phyloP scores from a whole-genome alignment of 208 protist species.

The Tritrichomonas musculus region DNA sequence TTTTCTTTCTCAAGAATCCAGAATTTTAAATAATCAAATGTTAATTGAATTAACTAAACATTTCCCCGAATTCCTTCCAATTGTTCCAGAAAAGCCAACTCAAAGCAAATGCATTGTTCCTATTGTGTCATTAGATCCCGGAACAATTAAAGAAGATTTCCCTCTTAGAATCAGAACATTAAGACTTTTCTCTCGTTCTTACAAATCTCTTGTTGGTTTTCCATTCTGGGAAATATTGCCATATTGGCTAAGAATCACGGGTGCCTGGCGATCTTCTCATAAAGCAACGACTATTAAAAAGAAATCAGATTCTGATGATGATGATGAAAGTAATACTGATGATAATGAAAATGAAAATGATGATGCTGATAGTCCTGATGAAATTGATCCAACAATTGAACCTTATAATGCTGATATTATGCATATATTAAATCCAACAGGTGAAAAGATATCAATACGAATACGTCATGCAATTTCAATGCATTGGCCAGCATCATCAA shows the following conservation, averaged over 20 bases:
- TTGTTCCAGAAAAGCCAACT: not conserved
- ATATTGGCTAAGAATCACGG: not conserved
- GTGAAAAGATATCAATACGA: not conserved
- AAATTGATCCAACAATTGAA: not conserved
- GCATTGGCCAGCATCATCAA: not conserved
- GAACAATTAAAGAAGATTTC: not conserved
- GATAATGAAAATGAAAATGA: too few relatives aligned
- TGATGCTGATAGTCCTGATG: not conserved
- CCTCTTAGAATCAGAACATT: not conserved
- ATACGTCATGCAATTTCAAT: not conserved
- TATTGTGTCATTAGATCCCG: not conserved
- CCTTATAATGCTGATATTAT: not conserved
- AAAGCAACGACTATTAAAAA: too few relatives aligned
- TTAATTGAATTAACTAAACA: not conserved
- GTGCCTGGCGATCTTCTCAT: not conserved
- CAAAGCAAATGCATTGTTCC: not conserved
- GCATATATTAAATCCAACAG: not conserved
- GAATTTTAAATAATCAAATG: too few relatives aligned
- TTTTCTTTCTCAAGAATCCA: too few relatives aligned
- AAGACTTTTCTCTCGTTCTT: not conserved
- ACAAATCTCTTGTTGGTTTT: not conserved
- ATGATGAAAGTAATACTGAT: too few relatives aligned
- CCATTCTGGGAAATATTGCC: constrained; percentile 24
- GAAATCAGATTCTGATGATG: too few relatives aligned
- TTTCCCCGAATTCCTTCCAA: constrained; percentile 16